phyloP scores from a whole-genome alignment of 768 basidiomycete genomes.

The Pisolithus orientalis region DNA sequence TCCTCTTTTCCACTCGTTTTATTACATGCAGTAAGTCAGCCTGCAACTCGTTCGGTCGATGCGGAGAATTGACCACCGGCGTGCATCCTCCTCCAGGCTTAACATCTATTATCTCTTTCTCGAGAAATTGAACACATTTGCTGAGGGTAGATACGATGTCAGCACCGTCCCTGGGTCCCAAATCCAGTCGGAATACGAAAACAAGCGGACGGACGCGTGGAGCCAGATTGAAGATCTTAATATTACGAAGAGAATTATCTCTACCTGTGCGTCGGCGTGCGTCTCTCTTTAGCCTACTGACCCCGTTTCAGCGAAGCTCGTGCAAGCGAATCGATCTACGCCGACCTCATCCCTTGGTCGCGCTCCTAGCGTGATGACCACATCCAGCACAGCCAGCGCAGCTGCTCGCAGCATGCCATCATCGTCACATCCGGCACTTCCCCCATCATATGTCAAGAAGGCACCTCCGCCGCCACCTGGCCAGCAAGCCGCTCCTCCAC shows the following conservation, averaged over 20 bases:
- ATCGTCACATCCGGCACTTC: slow-evolving; percentile 6
- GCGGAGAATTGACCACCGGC: not conserved
- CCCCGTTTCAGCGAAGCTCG: slow-evolving; percentile 50
- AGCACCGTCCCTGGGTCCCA: slow-evolving; percentile 58
- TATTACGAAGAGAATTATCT: slow-evolving; percentile 79
- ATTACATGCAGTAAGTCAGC: slow-evolving; percentile 91
- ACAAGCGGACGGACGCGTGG: slow-evolving; percentile 78
- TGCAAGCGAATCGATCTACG: slow-evolving; percentile 45
- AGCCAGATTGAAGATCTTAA: slow-evolving; percentile 70
- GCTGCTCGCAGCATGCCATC: slow-evolving; percentile 21
- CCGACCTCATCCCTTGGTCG: slow-evolving; percentile 31
- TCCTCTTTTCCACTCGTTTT: slow-evolving; percentile 97
- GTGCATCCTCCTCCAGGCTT: slow-evolving; percentile 41
- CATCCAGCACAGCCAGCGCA: slow-evolving; percentile 23
- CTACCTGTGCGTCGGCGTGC: slow-evolving; percentile 59
- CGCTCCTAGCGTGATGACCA: slow-evolving; percentile 18
- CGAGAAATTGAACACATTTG: slow-evolving; percentile 88
- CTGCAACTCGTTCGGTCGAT: slow-evolving; percentile 1
- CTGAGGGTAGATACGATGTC: slow-evolving; percentile 72
- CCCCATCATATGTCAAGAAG: slow-evolving; percentile 35
- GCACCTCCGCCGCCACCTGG: slow-evolving; percentile 32
- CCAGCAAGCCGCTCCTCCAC: slow-evolving; percentile 38
- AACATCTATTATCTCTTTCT: slow-evolving; percentile 92
- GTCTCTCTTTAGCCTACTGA: slow-evolving; percentile 5
- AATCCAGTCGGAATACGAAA: slow-evolving; percentile 73